A percentile compares a stretch with the other conserved stretches of the same genome.
These are phyloP conservation scores for Aureobasidium zeae DNA, from an alignment of 2,329 filamentous ascomycete genomes.

Conservation along the genomic window DNA sequence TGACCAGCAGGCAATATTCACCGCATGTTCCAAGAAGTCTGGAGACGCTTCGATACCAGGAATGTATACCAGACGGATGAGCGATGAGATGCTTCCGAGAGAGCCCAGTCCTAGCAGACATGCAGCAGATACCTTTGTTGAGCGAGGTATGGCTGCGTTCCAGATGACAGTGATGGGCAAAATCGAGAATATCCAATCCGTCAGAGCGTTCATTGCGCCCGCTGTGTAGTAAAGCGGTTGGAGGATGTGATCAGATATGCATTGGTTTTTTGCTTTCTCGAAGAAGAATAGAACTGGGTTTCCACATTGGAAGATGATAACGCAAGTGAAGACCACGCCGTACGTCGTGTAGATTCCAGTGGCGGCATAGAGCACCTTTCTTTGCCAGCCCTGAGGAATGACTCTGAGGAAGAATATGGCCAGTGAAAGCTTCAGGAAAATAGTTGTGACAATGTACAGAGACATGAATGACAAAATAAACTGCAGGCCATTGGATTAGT, in stretches of 20 bases:
- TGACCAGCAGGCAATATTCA: slow-evolving; percentile 25
- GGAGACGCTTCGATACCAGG: slow-evolving; percentile 18
- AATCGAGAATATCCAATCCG: slow-evolving; percentile 30
- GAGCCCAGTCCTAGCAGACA: slow-evolving; percentile 34
- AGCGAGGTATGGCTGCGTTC: slow-evolving; percentile 25
- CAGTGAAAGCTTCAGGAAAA: slow-evolving; percentile 35
- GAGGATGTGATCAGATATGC: slow-evolving; percentile 19
- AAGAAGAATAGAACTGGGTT: slow-evolving; percentile 21
- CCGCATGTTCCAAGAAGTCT: slow-evolving; percentile 22
- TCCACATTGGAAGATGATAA: slow-evolving; percentile 36
- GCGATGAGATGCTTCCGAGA: slow-evolving; percentile 21
- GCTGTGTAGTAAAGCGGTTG: slow-evolving; percentile 17
- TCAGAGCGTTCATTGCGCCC: slow-evolving; percentile 32
- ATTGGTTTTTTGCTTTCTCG: slow-evolving; percentile 19
- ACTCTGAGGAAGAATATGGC: slow-evolving; percentile 34
- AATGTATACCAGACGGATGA: slow-evolving; percentile 23
- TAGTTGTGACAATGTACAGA: slow-evolving; percentile 35
- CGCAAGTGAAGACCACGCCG: slow-evolving; percentile 40
- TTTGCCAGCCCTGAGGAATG: slow-evolving; percentile 27
- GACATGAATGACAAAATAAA: slow-evolving; percentile 36
- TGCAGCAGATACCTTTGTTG: slow-evolving; percentile 35
- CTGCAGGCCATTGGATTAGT: slow-evolving; percentile 39
- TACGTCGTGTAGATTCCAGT: slow-evolving; percentile 32
- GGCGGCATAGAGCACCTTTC: slow-evolving; percentile 18
- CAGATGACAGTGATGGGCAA: slow-evolving; percentile 25